Conservation (phyloP, 495 filamentous ascomycete species). For the Venustampulla echinocandica region DNA sequence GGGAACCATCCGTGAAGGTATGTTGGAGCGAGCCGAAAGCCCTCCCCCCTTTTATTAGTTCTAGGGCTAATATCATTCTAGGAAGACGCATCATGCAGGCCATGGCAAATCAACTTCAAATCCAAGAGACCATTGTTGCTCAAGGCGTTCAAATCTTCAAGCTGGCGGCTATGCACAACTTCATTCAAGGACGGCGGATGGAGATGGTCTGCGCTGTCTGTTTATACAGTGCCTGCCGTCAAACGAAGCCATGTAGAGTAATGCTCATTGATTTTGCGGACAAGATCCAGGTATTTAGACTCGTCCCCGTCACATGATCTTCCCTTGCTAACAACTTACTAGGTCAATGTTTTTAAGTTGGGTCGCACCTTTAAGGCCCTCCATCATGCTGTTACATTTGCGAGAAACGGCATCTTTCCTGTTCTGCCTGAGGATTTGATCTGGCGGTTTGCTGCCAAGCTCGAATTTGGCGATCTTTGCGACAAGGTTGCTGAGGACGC, state of each 20-base stretch:
- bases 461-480: conserved; percentile 75
- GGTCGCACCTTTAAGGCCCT: conserved; percentile 75
- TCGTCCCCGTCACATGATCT: neutral
- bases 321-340: conserved; percentile 17
- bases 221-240: conserved; percentile 78
- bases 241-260: conserved; percentile 47
- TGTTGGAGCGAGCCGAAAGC: neutral
- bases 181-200: conserved; percentile 81
- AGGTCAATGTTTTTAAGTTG: conserved; percentile 86
- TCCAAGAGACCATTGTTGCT: conserved; percentile 51
- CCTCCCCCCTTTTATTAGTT: neutral
- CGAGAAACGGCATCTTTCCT: conserved; percentile 38
- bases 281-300: conserved; percentile 44
- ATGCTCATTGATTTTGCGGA: conserved; percentile 97
- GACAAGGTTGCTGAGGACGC: conserved; percentile 80
- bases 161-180: conserved; percentile 66
- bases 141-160: conserved; percentile 66
- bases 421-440: conserved; percentile 81
- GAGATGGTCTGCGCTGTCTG: conserved; percentile 76
- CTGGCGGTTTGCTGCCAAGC: conserved; percentile 74
- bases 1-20: conserved; percentile 58
- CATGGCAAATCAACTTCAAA: conserved; percentile 38
- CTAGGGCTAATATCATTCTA: conserved; percentile 12
- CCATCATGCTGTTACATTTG: conserved; percentile 53
- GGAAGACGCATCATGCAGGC: conserved; percentile 33